phyloP scores from a whole-genome alignment of 805 yeast species.

The Candida dajiaensis region DNA sequence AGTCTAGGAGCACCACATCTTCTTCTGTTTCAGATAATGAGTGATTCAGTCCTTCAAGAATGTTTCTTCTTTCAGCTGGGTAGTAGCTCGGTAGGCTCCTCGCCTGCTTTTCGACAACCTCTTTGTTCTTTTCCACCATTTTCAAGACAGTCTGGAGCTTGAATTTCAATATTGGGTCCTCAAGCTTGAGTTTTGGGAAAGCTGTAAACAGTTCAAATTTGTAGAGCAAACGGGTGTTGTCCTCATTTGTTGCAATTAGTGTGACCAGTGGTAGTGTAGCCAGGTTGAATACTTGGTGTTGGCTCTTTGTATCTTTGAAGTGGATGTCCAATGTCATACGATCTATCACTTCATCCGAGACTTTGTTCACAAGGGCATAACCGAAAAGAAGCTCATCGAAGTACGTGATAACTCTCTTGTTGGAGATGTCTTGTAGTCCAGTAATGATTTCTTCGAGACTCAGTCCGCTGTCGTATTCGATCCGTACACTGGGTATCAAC shows the following conservation, averaged over 20 bases:
- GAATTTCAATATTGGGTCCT: constrained; percentile 13
- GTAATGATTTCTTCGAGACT: not conserved
- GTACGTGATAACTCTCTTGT: not conserved
- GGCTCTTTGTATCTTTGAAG: not conserved
- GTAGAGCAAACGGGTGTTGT: constrained; percentile 3
- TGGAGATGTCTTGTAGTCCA: not conserved
- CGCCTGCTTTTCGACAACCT: not conserved
- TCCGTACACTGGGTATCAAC: not conserved
- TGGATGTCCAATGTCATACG: constrained; percentile 1
- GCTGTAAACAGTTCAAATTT: constrained; percentile 12
- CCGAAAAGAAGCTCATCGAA: constrained; percentile 15
- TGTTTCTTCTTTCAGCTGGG: constrained; percentile 20
- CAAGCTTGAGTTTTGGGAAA: constrained; percentile 20
- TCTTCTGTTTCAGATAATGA: constrained; percentile 2
- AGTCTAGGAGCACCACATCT: constrained; percentile 12
- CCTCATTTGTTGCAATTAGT: not conserved
- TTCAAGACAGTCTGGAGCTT: constrained; percentile 2
- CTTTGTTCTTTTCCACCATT: not conserved
- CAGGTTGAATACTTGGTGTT: not conserved
- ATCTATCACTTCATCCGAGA: not conserved
- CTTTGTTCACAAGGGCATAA: constrained; percentile 4
- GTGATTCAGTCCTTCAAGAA: constrained; percentile 13
- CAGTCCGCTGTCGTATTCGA: not conserved
- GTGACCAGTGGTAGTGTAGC: not conserved
- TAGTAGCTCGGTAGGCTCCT: not conserved